Conservation (phyloP, 805 yeast species). For the Ogataea ramenticola region DNA sequence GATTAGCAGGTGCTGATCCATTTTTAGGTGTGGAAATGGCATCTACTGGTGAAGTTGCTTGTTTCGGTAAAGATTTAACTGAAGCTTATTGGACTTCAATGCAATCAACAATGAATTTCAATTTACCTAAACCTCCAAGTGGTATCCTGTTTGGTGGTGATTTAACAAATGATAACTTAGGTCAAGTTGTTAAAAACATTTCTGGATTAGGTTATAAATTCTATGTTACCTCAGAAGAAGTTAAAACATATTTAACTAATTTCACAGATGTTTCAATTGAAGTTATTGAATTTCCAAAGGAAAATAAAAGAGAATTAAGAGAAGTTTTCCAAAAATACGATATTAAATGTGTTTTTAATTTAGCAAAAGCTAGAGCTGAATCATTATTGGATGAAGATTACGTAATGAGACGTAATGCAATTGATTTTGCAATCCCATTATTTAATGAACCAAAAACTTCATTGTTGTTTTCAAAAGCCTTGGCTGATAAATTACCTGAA, state of each 20-base stretch:
- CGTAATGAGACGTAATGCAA: constrained; percentile 98
- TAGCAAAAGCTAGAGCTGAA: constrained; percentile 88
- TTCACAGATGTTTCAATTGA: constrained; percentile 43
- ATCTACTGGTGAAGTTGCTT: constrained; percentile 98
- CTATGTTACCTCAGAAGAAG: constrained; percentile 69
- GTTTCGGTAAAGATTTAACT: constrained; percentile 76
- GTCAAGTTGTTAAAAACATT: constrained; percentile 62
- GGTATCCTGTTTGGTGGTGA: constrained; percentile 96
- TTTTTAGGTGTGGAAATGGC: constrained; percentile 99
- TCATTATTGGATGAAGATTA: constrained; percentile 81
- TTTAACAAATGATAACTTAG: constrained; percentile 60
- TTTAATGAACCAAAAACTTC: constrained; percentile 97
- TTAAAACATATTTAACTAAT: constrained; percentile 58
- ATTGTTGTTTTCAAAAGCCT: constrained; percentile 73
- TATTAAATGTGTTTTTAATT: constrained; percentile 82
- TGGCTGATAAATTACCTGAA: constrained; percentile 59
- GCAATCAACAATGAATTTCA: constrained; percentile 96
- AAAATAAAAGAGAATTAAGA: constrained; percentile 87
- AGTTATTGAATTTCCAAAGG: constrained; percentile 83
- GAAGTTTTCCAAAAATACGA: constrained; percentile 87
- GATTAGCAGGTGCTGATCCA: constrained; percentile 99
- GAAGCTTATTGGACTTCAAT: constrained; percentile 98
- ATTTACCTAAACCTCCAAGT: constrained; percentile 83
- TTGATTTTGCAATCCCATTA: constrained; percentile 93
- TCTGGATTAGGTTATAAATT: constrained; percentile 73